phyloP scores from a whole-genome alignment of 192 early-diverging fungal genomes.

The Pecoramyces ruminantium region DNA sequence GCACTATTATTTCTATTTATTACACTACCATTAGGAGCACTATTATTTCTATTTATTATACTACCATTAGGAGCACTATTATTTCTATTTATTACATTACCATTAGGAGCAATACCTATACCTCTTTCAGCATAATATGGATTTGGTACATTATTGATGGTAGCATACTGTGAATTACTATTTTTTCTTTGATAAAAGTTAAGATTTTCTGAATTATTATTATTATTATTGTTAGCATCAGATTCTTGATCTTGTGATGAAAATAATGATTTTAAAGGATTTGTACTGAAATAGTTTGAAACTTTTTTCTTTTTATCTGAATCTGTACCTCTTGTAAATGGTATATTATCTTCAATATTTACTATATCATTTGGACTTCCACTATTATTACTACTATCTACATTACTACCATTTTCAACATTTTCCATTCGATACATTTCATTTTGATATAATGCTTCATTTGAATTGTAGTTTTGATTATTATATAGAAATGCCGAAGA shows the following conservation, averaged over 20 bases:
- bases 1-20: too few species aligned
- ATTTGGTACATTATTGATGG: background rate
- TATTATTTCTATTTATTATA: too few species aligned
- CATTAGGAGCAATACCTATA: background rate
- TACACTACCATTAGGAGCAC: too few species aligned
- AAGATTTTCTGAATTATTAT: too few species aligned
- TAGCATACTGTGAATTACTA: background rate
- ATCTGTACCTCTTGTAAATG: background rate
- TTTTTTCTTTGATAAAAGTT: background rate
- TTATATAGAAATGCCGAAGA: background rate
- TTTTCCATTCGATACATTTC: background rate
- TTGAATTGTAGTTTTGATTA: background rate
- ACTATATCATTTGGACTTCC: background rate
- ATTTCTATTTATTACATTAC: background rate
- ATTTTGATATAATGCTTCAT: background rate
- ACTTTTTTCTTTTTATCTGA: background rate
- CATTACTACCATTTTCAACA: background rate
- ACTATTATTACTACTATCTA: background rate
- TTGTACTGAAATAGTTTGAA: background rate
- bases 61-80: too few species aligned
- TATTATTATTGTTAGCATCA: too few species aligned
- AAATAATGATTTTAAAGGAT: background rate
- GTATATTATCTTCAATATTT: background rate
- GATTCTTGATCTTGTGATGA: background rate
- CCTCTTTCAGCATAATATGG: background rate